Base-by-base conservation (phyloP, 768 basidiomycete genomes). In the Lactifluus pinguis region DNA sequence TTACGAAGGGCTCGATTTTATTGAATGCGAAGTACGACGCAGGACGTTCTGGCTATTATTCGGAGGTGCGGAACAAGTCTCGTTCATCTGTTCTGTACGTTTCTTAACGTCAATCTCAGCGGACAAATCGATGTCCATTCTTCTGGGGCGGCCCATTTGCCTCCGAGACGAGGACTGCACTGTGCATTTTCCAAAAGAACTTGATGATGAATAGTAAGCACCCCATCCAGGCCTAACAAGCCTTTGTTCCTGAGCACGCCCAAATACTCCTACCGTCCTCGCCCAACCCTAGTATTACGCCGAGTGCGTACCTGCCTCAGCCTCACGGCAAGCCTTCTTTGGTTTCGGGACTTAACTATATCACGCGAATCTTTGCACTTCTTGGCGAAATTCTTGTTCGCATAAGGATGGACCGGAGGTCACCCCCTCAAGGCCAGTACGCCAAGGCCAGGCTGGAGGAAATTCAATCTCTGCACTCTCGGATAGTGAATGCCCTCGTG, bases 91-190 rank as follows among this genome's bases (percentile, higher is more conserved):
- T 41, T 39, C 44, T 10, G 41, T 39, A 15, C 14, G 36, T 57
- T 53, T 45, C 53, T 57, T 59, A 53, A 44, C 53, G 59, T 59
- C 17, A 29, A 57, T 54, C 61, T 30, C 69, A 90, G 90, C 90
- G 64, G 93, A 95, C 71, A 92, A 92, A 73, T 92, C 90, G 17
- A 89, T 87, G 86, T 87, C 88, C 51, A 87, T 92, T 66, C 76
- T 93, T 45, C 78, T 92, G 49, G 89, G 89, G 17, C 79, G 92
- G 61, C 90, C 91, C 42, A 89, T 93, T 64, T 89, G 85, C 71
- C 77, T 94, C 68, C 81, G 89, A 55, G 90, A 93, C 68, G 93
- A 94, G 70, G 92, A 95, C 71, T 93, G 91, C 72, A 91, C 89
- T 9, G 82, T 90, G 2, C 85, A 90, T 70, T 91, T 92, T 74